Conservation (phyloP, 2,329 filamentous ascomycete species). For the Pestalotiopsis fici region DNA sequence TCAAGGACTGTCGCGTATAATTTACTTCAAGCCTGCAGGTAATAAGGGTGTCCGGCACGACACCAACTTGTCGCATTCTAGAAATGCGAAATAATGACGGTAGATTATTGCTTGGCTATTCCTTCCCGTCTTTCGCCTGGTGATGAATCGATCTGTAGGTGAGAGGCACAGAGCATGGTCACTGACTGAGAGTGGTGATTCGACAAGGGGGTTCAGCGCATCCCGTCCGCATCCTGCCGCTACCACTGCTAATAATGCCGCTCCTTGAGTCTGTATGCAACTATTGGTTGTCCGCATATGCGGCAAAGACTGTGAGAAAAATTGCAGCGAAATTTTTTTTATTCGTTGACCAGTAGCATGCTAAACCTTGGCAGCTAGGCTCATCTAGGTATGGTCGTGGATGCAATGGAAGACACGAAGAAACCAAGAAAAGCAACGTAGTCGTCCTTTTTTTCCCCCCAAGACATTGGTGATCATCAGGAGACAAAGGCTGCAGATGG, state of each 20-base stretch:
- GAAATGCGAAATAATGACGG: not conserved
- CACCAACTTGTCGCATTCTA: not conserved
- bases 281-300: not conserved
- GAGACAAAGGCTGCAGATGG: not conserved
- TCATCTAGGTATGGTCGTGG: not conserved
- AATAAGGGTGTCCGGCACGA: no score
- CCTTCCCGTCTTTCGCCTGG: not conserved
- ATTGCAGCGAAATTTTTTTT: not conserved
- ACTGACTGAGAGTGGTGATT: not conserved
- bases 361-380: not conserved
- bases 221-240: not conserved
- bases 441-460: not conserved
- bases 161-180: not conserved
- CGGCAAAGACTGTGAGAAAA: not conserved
- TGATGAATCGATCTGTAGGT: not conserved
- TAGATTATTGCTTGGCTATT: not conserved
- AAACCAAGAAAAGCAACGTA: not conserved
- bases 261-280: not conserved
- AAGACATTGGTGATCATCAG: not conserved
- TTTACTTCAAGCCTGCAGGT: no score
- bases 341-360: not conserved
- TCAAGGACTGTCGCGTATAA: no score
- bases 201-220: not conserved
- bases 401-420: conserved; percentile 9
- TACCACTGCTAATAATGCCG: not conserved